Percentiles rank a stretch among this genome's conserved stretches.
Conservation (phyloP, 1,139 yeast genomes). For the Yamadazyma buinensis region DNA sequence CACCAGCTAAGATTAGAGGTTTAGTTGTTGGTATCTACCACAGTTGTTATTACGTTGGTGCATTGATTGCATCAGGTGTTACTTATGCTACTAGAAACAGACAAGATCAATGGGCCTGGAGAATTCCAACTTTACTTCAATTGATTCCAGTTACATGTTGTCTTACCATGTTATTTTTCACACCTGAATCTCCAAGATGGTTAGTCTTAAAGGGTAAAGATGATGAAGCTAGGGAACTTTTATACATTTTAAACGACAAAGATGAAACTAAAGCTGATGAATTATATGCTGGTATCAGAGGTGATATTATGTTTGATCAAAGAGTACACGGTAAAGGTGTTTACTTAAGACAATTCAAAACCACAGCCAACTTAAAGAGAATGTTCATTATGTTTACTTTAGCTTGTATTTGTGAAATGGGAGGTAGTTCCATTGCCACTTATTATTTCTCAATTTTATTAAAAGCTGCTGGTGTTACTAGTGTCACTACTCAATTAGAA, state of each 20-base stretch:
- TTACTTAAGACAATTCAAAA: not conserved
- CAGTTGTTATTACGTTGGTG: constrained; percentile 53
- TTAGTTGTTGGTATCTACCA: constrained; percentile 9
- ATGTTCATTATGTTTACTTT: not conserved
- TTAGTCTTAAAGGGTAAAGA: constrained; percentile 27
- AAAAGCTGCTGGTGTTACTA: constrained; percentile 1
- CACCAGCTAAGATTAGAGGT: constrained; percentile 11
- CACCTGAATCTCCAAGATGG: constrained; percentile 61
- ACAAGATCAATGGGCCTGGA: constrained; percentile 47
- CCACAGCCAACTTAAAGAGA: not conserved
- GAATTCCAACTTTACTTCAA: constrained; percentile 32
- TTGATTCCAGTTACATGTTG: no score
- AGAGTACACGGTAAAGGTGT: constrained; percentile 9
- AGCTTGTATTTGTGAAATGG: not conserved
- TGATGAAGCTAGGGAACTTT: constrained; percentile 50
- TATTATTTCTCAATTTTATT: constrained; percentile 2
- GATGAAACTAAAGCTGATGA: constrained; percentile 13
- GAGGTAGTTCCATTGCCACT: not conserved
- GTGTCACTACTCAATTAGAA: not conserved
- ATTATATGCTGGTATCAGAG: constrained; percentile 1
- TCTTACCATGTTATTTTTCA: constrained; percentile 27
- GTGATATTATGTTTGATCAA: not conserved
- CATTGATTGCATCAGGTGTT: constrained; percentile 52
- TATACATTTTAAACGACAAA: constrained; percentile 18
- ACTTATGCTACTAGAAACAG: constrained; percentile 53